Conservation (phyloP, 1,284 basidiomycete species). For the Leccinum fuscescens region DNA sequence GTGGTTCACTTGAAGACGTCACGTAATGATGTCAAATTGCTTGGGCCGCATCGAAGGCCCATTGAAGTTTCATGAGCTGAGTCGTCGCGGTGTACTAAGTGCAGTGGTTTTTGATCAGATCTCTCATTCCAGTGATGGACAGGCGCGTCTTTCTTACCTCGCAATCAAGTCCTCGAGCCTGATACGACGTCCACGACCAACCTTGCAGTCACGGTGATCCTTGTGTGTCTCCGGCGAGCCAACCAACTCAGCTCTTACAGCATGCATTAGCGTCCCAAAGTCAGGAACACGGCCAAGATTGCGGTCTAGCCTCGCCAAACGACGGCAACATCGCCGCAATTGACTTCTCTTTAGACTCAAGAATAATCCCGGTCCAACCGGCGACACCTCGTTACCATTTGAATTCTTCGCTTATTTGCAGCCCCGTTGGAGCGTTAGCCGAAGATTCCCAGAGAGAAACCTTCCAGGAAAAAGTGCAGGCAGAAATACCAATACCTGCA, state of each 20-base stretch:
- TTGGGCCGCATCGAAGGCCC: background rate
- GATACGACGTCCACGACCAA: conserved; percentile 6
- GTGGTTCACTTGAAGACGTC: background rate
- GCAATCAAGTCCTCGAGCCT: conserved; percentile 11
- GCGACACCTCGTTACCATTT: conserved; percentile 49
- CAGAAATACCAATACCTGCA: background rate
- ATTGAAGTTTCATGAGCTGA: conserved; percentile 10
- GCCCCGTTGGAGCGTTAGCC: conserved; percentile 18
- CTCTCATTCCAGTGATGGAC: conserved; percentile 15
- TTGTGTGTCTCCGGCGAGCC: conserved; percentile 16
- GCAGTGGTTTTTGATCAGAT: background rate
- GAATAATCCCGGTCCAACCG: conserved; percentile 22
- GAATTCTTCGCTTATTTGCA: conserved; percentile 50
- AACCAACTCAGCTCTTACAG: conserved; percentile 35
- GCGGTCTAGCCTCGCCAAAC: conserved; percentile 16
- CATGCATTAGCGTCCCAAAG: conserved; percentile 28
- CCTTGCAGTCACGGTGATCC: conserved; percentile 21
- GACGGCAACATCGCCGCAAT: conserved; percentile 8
- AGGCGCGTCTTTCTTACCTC: conserved; percentile 31
- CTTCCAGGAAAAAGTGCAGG: conserved; percentile 11
- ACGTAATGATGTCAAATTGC: background rate
- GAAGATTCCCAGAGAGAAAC: conserved; percentile 55
- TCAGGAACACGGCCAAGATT: conserved; percentile 13
- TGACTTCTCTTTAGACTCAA: conserved; percentile 29
- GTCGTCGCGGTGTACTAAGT: too few relatives aligned